These are phyloP conservation scores for Podochytrium sp. DNA, from an alignment of 192 early-diverging fungal genomes.

Conservation along the genomic window DNA sequence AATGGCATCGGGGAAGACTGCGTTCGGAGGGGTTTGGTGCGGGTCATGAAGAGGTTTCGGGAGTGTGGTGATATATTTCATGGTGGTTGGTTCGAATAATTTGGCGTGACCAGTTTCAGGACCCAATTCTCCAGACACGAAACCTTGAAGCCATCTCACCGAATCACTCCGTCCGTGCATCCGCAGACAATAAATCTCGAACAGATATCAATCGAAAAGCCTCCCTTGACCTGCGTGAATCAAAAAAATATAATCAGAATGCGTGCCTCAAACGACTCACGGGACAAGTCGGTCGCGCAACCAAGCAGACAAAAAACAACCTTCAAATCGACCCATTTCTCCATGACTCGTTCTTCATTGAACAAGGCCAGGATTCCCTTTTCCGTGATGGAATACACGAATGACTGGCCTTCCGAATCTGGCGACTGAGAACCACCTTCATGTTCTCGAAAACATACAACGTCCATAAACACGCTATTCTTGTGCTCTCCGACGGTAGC, in stretches of 20 bases:
- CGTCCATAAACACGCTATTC: slow-evolving; percentile 74
- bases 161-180: slow-evolving; percentile 73
- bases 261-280: not conserved
- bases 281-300: too few species aligned
- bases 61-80: slow-evolving; percentile 71
- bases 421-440: slow-evolving; percentile 27
- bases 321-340: slow-evolving; percentile 84
- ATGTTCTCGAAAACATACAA: slow-evolving; percentile 18
- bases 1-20: slow-evolving; percentile 62
- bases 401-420: too few species aligned
- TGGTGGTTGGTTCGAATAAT: slow-evolving; percentile 70
- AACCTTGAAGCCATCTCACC: too few species aligned
- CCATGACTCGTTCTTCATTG: slow-evolving; percentile 61
- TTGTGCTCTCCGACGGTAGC: slow-evolving; percentile 69
- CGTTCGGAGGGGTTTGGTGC: slow-evolving; percentile 28
- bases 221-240: slow-evolving; percentile 53
- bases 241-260: not conserved
- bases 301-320: slow-evolving; percentile 33
- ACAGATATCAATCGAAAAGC: slow-evolving; percentile 64
- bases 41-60: slow-evolving; percentile 66
- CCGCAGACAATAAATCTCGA: slow-evolving; percentile 69
- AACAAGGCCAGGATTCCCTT: slow-evolving; percentile 71
- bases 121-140: too few species aligned
- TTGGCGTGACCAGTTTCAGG: not conserved
- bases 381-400: slow-evolving; percentile 68